Conservation (phyloP, 768 basidiomycete genomes). For the Panaeolus cyanescens region DNA sequence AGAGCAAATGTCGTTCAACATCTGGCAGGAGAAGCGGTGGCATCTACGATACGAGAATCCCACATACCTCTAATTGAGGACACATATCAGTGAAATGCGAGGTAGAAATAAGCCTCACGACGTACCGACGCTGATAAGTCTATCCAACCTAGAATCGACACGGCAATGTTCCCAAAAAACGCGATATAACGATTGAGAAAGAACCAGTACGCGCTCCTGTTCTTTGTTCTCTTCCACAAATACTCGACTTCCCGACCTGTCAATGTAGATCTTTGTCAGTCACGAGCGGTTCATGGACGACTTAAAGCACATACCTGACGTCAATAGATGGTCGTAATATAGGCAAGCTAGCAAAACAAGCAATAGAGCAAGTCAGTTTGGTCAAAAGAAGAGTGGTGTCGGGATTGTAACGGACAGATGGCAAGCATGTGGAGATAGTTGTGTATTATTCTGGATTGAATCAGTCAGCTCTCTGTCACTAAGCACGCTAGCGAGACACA, state of each 20-base stretch:
- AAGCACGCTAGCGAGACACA: not conserved
- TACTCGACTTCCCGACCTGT: slow-evolving; percentile 40
- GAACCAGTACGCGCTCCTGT: slow-evolving; percentile 43
- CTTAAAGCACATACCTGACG: slow-evolving; percentile 27
- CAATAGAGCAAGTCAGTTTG: not conserved
- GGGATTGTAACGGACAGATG: slow-evolving; percentile 27
- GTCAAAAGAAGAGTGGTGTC: not conserved
- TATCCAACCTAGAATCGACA: slow-evolving; percentile 30
- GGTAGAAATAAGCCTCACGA: not conserved
- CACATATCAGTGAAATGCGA: slow-evolving; percentile 14
- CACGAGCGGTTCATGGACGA: not conserved
- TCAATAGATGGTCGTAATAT: slow-evolving; percentile 41
- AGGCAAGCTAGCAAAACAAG: slow-evolving; percentile 28
- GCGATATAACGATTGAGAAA: slow-evolving; percentile 52
- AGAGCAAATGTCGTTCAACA: not conserved
- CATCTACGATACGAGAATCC: not conserved
- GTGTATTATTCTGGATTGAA: slow-evolving; percentile 21
- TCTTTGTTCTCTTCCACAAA: slow-evolving; percentile 46
- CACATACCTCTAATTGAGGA: slow-evolving; percentile 10
- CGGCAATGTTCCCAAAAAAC: slow-evolving; percentile 37
- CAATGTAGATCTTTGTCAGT: not conserved
- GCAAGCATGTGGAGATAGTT: slow-evolving; percentile 33
- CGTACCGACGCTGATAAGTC: slow-evolving; percentile 24
- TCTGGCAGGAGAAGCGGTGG: not conserved
- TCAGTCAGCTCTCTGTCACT: not conserved